These are phyloP conservation scores for Leccinum subtestaceum DNA, from an alignment of 768 basidiomycete genomes.

Conservation along the genomic window DNA sequence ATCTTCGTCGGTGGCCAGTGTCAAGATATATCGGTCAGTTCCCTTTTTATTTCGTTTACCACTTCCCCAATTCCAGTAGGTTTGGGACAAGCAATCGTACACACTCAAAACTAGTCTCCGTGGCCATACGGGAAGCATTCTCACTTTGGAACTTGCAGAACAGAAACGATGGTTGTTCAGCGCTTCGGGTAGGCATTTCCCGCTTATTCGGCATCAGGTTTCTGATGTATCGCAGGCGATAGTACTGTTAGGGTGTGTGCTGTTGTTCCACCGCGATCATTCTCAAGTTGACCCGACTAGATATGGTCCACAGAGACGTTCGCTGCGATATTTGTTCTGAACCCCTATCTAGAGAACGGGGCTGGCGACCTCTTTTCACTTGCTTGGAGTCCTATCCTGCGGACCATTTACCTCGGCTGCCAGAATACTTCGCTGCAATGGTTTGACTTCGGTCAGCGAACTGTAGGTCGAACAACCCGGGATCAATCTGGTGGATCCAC, in stretches of 20 bases:
- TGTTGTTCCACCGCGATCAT: background rate
- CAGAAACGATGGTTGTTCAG: slow-evolving; percentile 87
- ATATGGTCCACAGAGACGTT: slow-evolving; percentile 79
- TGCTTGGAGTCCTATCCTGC: slow-evolving; percentile 65
- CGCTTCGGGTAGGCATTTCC: slow-evolving; percentile 62
- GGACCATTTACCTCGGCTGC: slow-evolving; percentile 82
- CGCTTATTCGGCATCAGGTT: background rate
- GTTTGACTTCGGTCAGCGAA: slow-evolving; percentile 55
- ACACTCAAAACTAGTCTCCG: slow-evolving; percentile 63
- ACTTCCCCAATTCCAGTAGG: slow-evolving; percentile 44
- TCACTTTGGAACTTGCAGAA: slow-evolving; percentile 72
- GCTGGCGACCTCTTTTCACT: slow-evolving; percentile 89
- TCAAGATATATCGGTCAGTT: slow-evolving; percentile 67
- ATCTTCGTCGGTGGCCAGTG: slow-evolving; percentile 85
- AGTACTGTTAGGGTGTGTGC: slow-evolving; percentile 75
- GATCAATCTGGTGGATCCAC: slow-evolving; percentile 34
- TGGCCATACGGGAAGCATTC: slow-evolving; percentile 83
- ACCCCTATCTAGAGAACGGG: slow-evolving; percentile 74
- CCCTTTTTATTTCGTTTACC: background rate
- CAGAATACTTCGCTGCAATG: slow-evolving; percentile 94
- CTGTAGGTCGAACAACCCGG: background rate
- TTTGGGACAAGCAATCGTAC: slow-evolving; percentile 79
- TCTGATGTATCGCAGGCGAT: slow-evolving; percentile 53
- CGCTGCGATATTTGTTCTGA: slow-evolving; percentile 64
- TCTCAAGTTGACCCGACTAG: slow-evolving; percentile 37